Base-by-base conservation (phyloP, 805 yeast genomes). In the Zygosaccharomyces rouxii region DNA sequence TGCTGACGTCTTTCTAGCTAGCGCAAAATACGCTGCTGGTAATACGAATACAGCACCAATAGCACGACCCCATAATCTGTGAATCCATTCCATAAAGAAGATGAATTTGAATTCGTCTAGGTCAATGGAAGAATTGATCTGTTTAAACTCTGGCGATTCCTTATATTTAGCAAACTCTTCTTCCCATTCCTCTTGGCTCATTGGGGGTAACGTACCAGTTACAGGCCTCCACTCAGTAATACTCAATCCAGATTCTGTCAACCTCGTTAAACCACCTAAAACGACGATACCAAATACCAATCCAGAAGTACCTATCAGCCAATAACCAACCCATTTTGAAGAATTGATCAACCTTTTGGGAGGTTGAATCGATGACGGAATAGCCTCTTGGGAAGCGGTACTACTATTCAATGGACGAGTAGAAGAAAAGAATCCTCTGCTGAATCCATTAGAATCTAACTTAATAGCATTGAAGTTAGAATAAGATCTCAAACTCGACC, bases 211-310 rank as follows among this genome's bases (percentile, higher is more conserved):
- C 1, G 95, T 72, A 41, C 99, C 99, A 0, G 99, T 89, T 23
- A 94, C 89, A 1, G 99, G 99, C 66, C 83, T 88, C 99, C 99
- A 94, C 64, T 94, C 99, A 1, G 98, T 94, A 65, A 94, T 94
- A 42, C 96, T 86, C 40, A 94, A 73, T 0, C 99, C 99, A 0
- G 96, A 87, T 63, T 94, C 99, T 0, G 99, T 94, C 39, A 94
- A 75, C 60, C 99, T 78, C 0, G 99, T 94, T 40, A 94, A 74
- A 0, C 99, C 99, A 40, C 99, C 99, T 4, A 94, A 74, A n/a
- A 94, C 83, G 13, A 94, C 98, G 52, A 94, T 94, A 30, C 95
- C 97, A 67, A 94, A 94, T 1, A 94, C 96, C 13, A 94, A 71
- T 0, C 86, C 84, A 1, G 97, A 86, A 0, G 95, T 83, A 21